Conservation (phyloP, 164 flowering plant genomes). For the Paratinospora sagittata region DNA sequence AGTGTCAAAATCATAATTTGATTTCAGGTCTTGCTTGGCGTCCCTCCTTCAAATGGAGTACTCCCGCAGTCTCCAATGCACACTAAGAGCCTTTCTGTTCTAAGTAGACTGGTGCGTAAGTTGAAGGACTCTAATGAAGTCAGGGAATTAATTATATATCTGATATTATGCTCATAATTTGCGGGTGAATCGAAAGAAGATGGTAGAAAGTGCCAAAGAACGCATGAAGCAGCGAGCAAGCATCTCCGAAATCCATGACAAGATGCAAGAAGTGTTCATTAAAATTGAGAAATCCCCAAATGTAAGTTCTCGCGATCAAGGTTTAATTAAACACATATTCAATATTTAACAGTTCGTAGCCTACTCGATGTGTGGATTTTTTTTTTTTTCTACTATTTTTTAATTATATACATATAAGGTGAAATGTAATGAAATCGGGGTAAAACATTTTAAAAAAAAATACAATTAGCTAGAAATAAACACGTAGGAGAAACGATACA, state of each 20-base stretch:
- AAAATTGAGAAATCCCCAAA: constrained; percentile 35
- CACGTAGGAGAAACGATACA: too few relatives aligned
- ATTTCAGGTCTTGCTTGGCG: constrained; percentile 42
- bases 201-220: constrained; percentile 46
- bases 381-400: too few relatives aligned
- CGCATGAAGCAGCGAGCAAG: constrained; percentile 34
- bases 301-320: constrained; percentile 19
- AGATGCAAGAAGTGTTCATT: constrained; percentile 46
- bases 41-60: constrained; percentile 54
- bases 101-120: constrained; percentile 44
- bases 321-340: too few relatives aligned
- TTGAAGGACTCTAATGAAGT: neutral
- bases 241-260: constrained; percentile 43
- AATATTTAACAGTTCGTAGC: too few relatives aligned
- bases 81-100: constrained; percentile 52
- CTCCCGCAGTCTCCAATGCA: constrained; percentile 64
- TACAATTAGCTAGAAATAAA: too few relatives aligned
- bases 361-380: too few relatives aligned
- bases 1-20: too few relatives aligned
- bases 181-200: constrained; percentile 46
- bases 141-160: neutral
- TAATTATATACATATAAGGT: too few relatives aligned
- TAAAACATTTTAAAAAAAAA: too few relatives aligned
- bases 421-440: too few relatives aligned
- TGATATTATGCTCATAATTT: constrained; percentile 1